Base-by-base conservation (phyloP, 108 stramenopile genomes). In the Schizochytrium sp. region DNA sequence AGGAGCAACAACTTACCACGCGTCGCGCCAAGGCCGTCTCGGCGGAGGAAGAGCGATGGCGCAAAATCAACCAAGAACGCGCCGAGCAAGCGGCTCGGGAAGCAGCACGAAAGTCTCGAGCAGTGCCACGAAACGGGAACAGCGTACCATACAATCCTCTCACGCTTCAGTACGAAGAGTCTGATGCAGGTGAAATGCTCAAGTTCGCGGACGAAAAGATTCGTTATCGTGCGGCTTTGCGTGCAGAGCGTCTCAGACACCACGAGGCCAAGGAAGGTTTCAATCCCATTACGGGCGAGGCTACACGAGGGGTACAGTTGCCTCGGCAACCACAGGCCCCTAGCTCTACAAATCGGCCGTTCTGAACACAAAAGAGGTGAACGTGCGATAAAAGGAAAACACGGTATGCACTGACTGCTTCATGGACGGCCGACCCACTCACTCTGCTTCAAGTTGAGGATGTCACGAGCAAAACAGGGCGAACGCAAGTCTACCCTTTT, bases 61-160 rank as follows among this genome's bases (percentile, higher is more conserved):
- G 51, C 2, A 47, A 83, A 4, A 47, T 83, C n/a, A 28, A 83
- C n/a, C n/a, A 53, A 16, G 76, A 83, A 23, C 51, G 76, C 23
- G 45, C 76, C 76, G 51, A 53, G 51, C 48, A 25, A 4, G 76
- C 19, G 6, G 76, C 76, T 2, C 76, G 76, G 16, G 76, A 83
- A 23, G 51, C 48, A 12, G n/a, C 76, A 18, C 45, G 76, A 47
- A 47, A 83, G 51, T 21, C 19, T 28, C 76, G 76, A 6, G 76
- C 48, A 23, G 76, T 83, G 18, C 76, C 76, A 16, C 45, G 51
- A 12, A 83, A 83, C 28, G 48, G 76, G 6, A 83, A 83, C 76
- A 83, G 76, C 28, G 76, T 83, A 53, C 76, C 76, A 8, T 83
- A 83, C 23, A 83, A 83, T 83, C 76, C 76, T 47, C 51, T 83